These are phyloP conservation scores for Sordaria brevicollis DNA, from an alignment of 495 filamentous ascomycete genomes.

Conservation along the genomic window DNA sequence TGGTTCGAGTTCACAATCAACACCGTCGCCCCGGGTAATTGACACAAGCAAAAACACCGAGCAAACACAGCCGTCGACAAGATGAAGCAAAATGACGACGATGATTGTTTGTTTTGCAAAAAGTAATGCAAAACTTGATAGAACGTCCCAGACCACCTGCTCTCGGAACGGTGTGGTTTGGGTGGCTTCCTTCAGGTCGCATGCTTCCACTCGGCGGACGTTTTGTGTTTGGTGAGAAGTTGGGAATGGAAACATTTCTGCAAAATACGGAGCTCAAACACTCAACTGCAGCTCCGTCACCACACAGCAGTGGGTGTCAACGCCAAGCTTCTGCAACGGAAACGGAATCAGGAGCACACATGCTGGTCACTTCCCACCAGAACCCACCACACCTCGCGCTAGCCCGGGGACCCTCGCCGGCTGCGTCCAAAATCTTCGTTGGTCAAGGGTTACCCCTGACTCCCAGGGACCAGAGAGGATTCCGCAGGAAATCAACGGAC, in stretches of 20 bases:
- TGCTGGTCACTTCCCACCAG: background rate
- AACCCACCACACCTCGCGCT: background rate
- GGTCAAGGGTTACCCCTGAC: background rate
- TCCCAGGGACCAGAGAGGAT: background rate
- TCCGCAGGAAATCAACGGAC: background rate
- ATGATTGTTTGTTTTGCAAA: background rate
- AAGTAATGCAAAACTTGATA: background rate
- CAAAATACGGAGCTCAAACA: background rate
- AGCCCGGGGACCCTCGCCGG: background rate
- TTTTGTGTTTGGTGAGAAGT: background rate
- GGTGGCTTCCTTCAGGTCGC: background rate
- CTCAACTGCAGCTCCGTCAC: background rate
- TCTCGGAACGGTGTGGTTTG: background rate
- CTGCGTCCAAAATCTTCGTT: background rate
- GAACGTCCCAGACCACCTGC: background rate
- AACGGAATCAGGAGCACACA: background rate
- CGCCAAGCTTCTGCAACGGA: background rate
- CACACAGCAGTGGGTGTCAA: background rate
- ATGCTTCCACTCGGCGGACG: background rate
- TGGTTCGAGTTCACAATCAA: background rate
- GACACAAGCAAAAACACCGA: background rate
- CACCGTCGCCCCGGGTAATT: background rate
- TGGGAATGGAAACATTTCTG: background rate
- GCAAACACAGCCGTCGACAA: background rate
- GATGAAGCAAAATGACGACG: background rate